Evolutionary conservation across 2,329 filamentous ascomycete species (phyloP).

Genomic region (Rasamsonia emersonii): DNA sequence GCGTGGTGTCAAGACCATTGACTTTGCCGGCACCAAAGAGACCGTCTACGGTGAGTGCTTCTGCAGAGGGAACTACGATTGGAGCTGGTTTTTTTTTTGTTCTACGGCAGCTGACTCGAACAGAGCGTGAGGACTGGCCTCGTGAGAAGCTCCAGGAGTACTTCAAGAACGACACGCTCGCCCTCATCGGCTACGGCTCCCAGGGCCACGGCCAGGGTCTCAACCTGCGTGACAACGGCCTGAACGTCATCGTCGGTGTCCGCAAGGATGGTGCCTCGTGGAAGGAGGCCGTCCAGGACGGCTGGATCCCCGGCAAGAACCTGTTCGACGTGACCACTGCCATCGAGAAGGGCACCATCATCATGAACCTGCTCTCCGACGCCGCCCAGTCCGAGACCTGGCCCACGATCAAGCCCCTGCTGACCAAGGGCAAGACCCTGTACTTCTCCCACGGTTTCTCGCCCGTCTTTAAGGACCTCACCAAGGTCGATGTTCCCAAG

Average conservation of each 20-base stretch:
- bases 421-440: slow-evolving; percentile 99
- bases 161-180: slow-evolving; percentile 99
- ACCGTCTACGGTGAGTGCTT: slow-evolving; percentile 57
- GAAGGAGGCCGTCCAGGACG: slow-evolving; percentile 94
- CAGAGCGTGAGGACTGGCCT: slow-evolving; percentile 94
- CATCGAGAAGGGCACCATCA: slow-evolving; percentile 81
- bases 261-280: slow-evolving; percentile 97
- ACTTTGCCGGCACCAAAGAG: slow-evolving; percentile 95
- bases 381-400: slow-evolving; percentile 98
- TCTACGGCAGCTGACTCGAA: slow-evolving; percentile 33
- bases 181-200: slow-evolving; percentile 96
- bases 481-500: slow-evolving; percentile 92
- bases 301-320: slow-evolving; percentile 98
- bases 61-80: no score
- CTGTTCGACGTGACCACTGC: slow-evolving; percentile 97
- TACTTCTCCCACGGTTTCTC: slow-evolving; percentile 99
- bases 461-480: slow-evolving; percentile 98
- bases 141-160: slow-evolving; percentile 98
- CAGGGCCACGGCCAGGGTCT: slow-evolving; percentile 99
- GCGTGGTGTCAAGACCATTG: slow-evolving; percentile 94
- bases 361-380: slow-evolving; percentile 99
- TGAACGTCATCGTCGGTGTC: slow-evolving; percentile 98
- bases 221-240: slow-evolving; percentile 98
- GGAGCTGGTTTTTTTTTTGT: slow-evolving; percentile 2
- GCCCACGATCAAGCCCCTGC: slow-evolving; percentile 94